phyloP scores from a whole-genome alignment of 75 land plant genomes.

The Cryptomeria japonica region DNA sequence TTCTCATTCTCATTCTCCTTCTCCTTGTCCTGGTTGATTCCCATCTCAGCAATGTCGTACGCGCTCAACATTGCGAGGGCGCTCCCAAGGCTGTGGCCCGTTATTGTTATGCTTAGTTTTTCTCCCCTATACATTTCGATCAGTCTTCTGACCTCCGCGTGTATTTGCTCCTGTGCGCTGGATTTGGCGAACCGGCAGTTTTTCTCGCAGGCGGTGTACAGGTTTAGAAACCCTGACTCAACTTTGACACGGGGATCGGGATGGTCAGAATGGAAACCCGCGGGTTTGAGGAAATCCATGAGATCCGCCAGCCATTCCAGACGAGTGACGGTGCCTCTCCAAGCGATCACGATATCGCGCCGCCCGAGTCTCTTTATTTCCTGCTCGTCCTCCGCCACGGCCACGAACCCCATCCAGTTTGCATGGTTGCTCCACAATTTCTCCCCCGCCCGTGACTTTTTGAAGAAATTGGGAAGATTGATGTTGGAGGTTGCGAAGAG shows the following conservation, averaged over 20 bases:
- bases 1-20: background rate
- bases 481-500: conserved; percentile 16
- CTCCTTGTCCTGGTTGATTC: background rate
- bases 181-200: conserved; percentile 47
- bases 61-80: conserved; percentile 28
- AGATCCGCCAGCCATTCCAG: conserved; percentile 77
- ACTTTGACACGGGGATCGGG: conserved; percentile 39
- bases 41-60: conserved; percentile 24
- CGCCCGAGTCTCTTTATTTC: conserved; percentile 78
- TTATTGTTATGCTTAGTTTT: conserved; percentile 24
- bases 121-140: conserved; percentile 25
- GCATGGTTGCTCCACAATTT: conserved; percentile 17
- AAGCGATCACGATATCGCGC: conserved; percentile 73
- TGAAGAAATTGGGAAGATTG: conserved; percentile 7
- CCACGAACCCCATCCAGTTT: conserved; percentile 79
- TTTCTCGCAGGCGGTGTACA: conserved; percentile 61
- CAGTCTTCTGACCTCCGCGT: conserved; percentile 40
- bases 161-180: conserved; percentile 63
- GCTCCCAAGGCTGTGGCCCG: conserved; percentile 31
- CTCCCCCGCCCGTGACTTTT: background rate
- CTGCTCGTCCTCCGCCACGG: conserved; percentile 53
- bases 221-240: conserved; percentile 66
- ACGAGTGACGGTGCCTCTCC: conserved; percentile 80
- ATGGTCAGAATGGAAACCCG: background rate
- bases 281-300: conserved; percentile 24